Conservation (phyloP, 768 basidiomycete species). For the Lentinula edodes region DNA sequence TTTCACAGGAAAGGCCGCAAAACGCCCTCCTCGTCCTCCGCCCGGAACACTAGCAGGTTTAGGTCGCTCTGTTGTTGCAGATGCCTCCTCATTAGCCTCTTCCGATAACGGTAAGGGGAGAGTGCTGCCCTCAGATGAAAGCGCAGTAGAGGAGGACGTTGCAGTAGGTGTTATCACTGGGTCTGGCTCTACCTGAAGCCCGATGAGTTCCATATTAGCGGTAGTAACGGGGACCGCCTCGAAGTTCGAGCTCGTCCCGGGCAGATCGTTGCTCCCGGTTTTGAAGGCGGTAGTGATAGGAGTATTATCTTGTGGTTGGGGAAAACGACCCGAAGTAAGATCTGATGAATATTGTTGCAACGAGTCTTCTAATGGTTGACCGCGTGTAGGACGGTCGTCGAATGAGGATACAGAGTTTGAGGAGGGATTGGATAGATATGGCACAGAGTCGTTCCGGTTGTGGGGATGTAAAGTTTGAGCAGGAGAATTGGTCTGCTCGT, state of each 20-base stretch:
- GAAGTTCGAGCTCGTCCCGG: not conserved
- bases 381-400: not conserved
- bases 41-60: slow-evolving; percentile 16
- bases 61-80: not conserved
- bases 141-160: not conserved
- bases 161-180: not conserved
- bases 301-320: not conserved
- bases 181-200: not conserved
- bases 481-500: not conserved
- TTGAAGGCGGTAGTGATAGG: not conserved
- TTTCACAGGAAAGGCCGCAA: slow-evolving; percentile 65
- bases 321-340: too few relatives aligned
- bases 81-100: not conserved
- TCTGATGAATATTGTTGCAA: not conserved
- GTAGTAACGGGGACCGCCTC: not conserved
- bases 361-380: not conserved
- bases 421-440: slow-evolving; percentile 9
- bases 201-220: not conserved
- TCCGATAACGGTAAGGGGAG: not conserved
- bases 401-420: not conserved
- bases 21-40: slow-evolving; percentile 41
- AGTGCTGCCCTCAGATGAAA: not conserved
- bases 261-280: too few relatives aligned
- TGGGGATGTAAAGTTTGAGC: slow-evolving; percentile 6
- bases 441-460: slow-evolving; percentile 8